Evolutionary conservation across 2,329 filamentous ascomycete species (phyloP).

Genomic region (Acephala macrosclerotiorum): DNA sequence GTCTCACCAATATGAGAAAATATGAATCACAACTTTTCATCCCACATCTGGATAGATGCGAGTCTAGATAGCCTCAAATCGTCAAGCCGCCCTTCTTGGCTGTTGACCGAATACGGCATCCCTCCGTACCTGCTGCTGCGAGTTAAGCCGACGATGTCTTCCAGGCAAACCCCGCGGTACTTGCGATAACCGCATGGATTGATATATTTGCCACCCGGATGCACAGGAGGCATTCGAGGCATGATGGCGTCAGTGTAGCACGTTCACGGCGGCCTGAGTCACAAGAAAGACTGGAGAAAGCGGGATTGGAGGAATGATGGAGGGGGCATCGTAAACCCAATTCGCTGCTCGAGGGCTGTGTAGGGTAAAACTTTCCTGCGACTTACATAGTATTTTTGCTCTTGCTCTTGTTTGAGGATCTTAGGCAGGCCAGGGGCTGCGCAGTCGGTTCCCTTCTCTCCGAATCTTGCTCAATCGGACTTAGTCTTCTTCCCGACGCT

Average conservation of each 20-base stretch:
- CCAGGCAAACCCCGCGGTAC: background rate
- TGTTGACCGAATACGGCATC: background rate
- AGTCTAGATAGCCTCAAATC: background rate
- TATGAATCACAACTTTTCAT: background rate
- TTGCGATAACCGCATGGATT: background rate
- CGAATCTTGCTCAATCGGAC: background rate
- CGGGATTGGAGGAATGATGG: constrained; percentile 1
- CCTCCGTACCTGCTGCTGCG: background rate
- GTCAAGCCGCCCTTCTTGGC: constrained; percentile 8
- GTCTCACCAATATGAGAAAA: background rate
- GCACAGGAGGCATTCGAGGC: constrained; percentile 9
- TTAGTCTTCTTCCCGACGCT: background rate
- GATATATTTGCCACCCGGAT: background rate
- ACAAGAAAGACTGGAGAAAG: background rate
- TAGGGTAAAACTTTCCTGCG: background rate
- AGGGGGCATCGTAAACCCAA: background rate
- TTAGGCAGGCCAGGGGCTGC: constrained; percentile 4
- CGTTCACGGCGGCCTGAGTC: constrained; percentile 24
- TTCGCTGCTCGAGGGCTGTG: background rate
- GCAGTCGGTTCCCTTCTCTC: background rate
- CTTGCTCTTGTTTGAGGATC: background rate
- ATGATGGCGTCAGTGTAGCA: constrained; percentile 30
- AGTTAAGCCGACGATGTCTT: background rate
- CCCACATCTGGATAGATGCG: background rate
- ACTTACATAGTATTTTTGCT: too few species aligned